Evolutionary conservation across 768 basidiomycete genomes (phyloP), one percentile per base, ranked within the genome.

Genomic region (Jaapia argillacea): DNA sequence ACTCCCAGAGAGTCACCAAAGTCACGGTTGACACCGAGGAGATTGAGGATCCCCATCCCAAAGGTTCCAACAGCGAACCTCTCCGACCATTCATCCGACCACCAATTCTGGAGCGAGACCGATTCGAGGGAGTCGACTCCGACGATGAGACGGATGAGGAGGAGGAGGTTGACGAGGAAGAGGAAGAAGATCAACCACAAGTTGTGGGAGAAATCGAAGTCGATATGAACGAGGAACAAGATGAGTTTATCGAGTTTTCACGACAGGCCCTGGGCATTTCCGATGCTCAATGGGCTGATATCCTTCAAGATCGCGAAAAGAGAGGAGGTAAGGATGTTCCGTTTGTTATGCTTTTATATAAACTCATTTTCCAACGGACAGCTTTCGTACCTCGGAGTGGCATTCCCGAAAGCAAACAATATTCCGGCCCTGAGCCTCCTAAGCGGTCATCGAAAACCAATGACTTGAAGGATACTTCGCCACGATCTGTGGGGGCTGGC

Each of bases 231-330:
- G 83, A 88, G 52, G 96, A 99, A 62, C 77, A 89, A 62, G 90
- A 86, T 52, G 94, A 96, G 51, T 99, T 98, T 51, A 64, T 99
- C 24, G 85, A 90, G 62, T 99, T 99, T 61, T 86, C 96, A 10
- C 78, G 90, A 37, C 88, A 97, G 53, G 78, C 86, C 4, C 66
- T 98, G 26, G 96, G 96, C 1, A 85, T 99, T 48, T 75, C 71
- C 35, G 83, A 92, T 50, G 79, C 79, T n/a, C 83, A 90, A 58
- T 98, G 93, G 89, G 63, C 71, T 13, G 75, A 79, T n/a, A 98
- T 99, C 39, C 52, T 98, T 23, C 68, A 70, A 44, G 88, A 93
- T 48, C 71, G 96, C 24, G 69, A 74, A 56, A 70, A 69, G 22
- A 70, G 89, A 48, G 93, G 92, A 56, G 93, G 94, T 93, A 52